Percentiles rank a stretch among this genome's conserved stretches.
These are phyloP conservation scores for Xenosphaeropsis pyriputrescens DNA, from an alignment of 2,329 filamentous ascomycete genomes.

Conservation along the genomic window DNA sequence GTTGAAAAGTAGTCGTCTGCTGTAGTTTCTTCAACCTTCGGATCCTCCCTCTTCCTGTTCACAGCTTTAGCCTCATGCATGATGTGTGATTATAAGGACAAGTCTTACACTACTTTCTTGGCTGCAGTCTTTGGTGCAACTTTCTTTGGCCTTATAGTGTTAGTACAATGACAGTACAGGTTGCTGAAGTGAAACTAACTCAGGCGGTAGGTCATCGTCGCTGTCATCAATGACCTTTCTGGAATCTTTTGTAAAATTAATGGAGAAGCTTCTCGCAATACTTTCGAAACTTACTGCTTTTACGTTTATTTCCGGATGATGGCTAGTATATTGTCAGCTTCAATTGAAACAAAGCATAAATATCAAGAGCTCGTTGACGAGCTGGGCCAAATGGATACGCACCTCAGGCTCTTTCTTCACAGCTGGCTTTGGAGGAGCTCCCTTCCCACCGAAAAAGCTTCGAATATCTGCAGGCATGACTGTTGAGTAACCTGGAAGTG, in stretches of 20 bases:
- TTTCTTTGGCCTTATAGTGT: conserved; percentile 20
- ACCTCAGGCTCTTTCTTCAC: conserved; percentile 17
- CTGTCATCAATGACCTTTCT: conserved; percentile 71
- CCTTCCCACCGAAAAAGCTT: conserved; percentile 76
- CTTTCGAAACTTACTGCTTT: conserved; percentile 10
- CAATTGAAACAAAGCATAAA: too few relatives aligned
- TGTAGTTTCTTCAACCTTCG: conserved; percentile 17
- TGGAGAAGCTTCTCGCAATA: too few relatives aligned
- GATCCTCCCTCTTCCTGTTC: conserved; percentile 14
- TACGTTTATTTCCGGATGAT: conserved; percentile 12
- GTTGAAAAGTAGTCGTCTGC: conserved; percentile 20
- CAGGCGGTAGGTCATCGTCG: conserved; percentile 54
- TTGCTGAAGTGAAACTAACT: conserved; percentile 13
- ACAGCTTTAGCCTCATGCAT: too few relatives aligned
- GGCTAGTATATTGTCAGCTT: too few relatives aligned
- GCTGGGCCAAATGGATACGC: conserved; percentile 2
- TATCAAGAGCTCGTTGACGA: too few relatives aligned
- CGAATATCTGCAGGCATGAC: conserved; percentile 78
- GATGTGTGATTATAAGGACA: background rate
- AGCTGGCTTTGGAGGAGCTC: conserved; percentile 21
- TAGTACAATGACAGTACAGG: conserved; percentile 5
- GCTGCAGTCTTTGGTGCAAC: conserved; percentile 37
- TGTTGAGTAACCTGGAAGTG: too few relatives aligned
- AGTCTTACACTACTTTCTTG: conserved; percentile 41
- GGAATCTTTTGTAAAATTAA: conserved; percentile 20